Evolutionary conservation across 768 basidiomycete genomes (phyloP).

Genomic region (Suillus occidentalis): DNA sequence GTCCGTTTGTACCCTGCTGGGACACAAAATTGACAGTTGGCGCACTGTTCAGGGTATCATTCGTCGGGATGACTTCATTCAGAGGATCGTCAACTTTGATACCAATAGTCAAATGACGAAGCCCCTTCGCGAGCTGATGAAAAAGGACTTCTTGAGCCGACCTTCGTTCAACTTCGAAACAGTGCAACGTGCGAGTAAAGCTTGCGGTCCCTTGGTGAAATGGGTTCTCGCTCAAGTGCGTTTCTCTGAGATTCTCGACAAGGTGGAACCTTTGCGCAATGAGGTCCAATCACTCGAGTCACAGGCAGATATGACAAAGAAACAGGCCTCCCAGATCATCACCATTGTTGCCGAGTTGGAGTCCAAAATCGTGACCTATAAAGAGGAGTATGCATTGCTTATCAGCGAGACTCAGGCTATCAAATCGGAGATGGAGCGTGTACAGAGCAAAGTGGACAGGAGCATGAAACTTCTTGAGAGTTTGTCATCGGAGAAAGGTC

Average conservation of each 20-base stretch:
- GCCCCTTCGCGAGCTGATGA: conserved; percentile 85
- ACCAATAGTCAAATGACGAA: conserved; percentile 90
- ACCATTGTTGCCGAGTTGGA: conserved; percentile 93
- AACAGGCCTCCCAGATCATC: conserved; percentile 87
- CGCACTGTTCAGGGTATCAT: conserved; percentile 93
- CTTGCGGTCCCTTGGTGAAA: conserved; percentile 96
- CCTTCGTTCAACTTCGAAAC: conserved; percentile 93
- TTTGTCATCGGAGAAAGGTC: conserved; percentile 88
- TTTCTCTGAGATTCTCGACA: conserved; percentile 96
- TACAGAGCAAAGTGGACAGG: conserved; percentile 95
- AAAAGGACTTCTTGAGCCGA: conserved; percentile 86
- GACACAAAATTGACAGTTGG: conserved; percentile 97
- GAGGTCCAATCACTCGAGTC: conserved; percentile 92
- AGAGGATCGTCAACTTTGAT: conserved; percentile 93
- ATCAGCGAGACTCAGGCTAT: conserved; percentile 98
- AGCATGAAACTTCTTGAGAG: conserved; percentile 94
- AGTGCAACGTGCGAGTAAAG: conserved; percentile 92
- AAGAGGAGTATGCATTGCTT: conserved; percentile 94
- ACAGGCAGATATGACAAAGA: conserved; percentile 93
- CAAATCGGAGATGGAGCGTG: conserved; percentile 96
- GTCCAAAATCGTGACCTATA: conserved; percentile 88
- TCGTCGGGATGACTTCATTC: conserved; percentile 95
- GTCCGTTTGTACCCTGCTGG: conserved; percentile 93
- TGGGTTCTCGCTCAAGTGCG: conserved; percentile 97
- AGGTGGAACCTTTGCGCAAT: conserved; percentile 92